Evolutionary conservation across 2,329 filamentous ascomycete species (phyloP).

Genomic region (Aspergillus quadricinctus): DNA sequence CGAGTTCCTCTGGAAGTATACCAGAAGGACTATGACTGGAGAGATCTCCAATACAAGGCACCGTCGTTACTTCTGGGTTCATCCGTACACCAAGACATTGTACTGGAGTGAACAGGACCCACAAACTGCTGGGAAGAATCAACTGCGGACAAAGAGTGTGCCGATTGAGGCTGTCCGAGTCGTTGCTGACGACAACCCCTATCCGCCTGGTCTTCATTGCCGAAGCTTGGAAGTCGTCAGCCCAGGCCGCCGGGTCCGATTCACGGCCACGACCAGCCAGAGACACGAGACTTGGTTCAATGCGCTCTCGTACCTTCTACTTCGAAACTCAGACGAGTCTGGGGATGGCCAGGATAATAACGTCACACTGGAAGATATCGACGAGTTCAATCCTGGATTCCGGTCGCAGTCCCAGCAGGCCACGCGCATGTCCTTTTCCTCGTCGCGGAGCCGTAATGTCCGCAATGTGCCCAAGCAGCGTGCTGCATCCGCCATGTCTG

Average conservation of each 20-base stretch:
- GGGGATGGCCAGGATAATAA: slow-evolving; percentile 55
- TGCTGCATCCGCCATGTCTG: slow-evolving; percentile 35
- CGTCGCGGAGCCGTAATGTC: slow-evolving; percentile 71
- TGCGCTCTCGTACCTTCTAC: slow-evolving; percentile 83
- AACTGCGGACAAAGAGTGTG: slow-evolving; percentile 82
- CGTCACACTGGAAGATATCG: slow-evolving; percentile 57
- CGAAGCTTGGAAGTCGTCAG: slow-evolving; percentile 91
- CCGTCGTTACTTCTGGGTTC: slow-evolving; percentile 97
- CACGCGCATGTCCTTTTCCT: slow-evolving; percentile 64
- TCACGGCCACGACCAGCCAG: slow-evolving; percentile 89
- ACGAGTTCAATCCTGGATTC: slow-evolving; percentile 76
- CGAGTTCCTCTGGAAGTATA: slow-evolving; percentile 99
- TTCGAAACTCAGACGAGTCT: slow-evolving; percentile 61
- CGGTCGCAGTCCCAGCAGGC: slow-evolving; percentile 53
- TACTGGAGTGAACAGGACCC: slow-evolving; percentile 97
- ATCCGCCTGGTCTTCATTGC: slow-evolving; percentile 87
- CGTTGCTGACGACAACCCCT: slow-evolving; percentile 89
- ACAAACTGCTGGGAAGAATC: slow-evolving; percentile 67
- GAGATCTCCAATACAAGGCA: slow-evolving; percentile 88
- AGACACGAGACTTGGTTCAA: slow-evolving; percentile 99
- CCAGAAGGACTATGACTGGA: slow-evolving; percentile 83
- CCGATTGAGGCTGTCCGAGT: slow-evolving; percentile 90
- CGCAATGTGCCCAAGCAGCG: slow-evolving; percentile 59
- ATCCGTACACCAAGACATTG: slow-evolving; percentile 90
- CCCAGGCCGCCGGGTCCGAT: slow-evolving; percentile 82